Percentiles rank a stretch among this genome's conserved stretches.
phyloP scores from a whole-genome alignment of 371 early-diverging fungal species.

The Parasitella parasitica region DNA sequence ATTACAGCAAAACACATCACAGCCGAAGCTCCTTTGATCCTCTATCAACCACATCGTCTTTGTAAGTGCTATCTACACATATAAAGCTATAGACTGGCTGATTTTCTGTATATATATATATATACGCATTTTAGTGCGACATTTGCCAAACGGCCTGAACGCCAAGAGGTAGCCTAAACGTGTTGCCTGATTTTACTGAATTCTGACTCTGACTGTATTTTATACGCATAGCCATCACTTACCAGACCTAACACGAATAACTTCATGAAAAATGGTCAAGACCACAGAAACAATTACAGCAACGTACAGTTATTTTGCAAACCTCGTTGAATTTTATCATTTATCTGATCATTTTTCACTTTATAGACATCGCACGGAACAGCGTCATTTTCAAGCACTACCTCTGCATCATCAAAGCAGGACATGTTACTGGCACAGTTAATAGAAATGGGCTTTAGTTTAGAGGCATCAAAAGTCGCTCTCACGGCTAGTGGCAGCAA shows the following conservation, averaged over 20 bases:
- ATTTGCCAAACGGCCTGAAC: neutral
- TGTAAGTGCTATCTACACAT: neutral
- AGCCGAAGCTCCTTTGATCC: neutral
- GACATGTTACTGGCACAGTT: slow-evolving; percentile 61
- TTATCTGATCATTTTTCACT: neutral
- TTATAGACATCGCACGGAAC: neutral
- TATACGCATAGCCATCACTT: neutral
- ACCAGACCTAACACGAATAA: neutral
- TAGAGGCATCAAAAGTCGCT: slow-evolving; percentile 61
- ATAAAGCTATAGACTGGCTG: too few species aligned
- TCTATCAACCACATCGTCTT: neutral
- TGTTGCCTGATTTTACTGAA: neutral
- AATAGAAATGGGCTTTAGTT: slow-evolving; percentile 76
- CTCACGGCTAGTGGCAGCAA: slow-evolving; percentile 54
- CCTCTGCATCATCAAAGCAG: neutral
- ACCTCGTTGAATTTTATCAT: neutral
- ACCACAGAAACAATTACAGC: neutral
- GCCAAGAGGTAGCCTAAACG: neutral
- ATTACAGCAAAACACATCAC: neutral
- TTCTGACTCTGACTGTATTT: neutral
- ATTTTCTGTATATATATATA: neutral
- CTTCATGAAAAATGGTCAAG: neutral
- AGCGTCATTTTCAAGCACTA: neutral
- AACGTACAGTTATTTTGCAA: neutral
- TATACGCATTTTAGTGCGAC: neutral